Base-by-base conservation (phyloP, 345 rosid species). In the Boechera stricta region DNA sequence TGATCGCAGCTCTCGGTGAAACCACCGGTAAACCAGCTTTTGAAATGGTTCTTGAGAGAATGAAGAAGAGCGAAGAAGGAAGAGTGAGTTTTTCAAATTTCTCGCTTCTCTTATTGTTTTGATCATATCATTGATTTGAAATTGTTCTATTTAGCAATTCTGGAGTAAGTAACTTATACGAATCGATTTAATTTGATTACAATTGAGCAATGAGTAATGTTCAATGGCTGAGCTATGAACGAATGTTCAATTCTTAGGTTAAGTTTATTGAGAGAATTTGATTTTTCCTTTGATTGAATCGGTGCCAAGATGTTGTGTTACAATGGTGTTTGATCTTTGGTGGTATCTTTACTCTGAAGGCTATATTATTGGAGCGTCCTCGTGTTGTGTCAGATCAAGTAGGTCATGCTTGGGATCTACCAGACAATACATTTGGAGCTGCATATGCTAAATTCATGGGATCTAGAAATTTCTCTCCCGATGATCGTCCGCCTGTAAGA, bases 381-480 rank as follows among this genome's bases (percentile, higher is more conserved):
- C 89, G 88, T 38, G 92, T 89, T n/a, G 69, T 89, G 58, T 87
- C 88, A 7, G 66, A 84, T 32, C 80, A 87, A 36, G 92, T 91
- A 48, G 85, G 82, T 2, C 86, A 86, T 47, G 92, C 94, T 32
- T 89, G 92, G 97, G 97, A 91, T 75, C 58, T 89, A 45, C 94
- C 94, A 21, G 74, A 72, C 3, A 87, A 85, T 71, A 86, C 92
- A 64, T 89, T 91, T 76, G 97, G 97, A 70, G 94, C 92, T 75
- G 90, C 97, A 2, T 91, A 89, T 69, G 97, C 94, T 24, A 87
- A 68, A 71, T 89, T 91, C 86, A 86, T 87, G 94, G 97, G 94
- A 68, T 89, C 97, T n/a, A 82, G 92, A 75, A 87, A 89, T 79
- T 91, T 91, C 69, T 89, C 91, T 5, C 90, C 92, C 0, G 91